These are phyloP conservation scores for Suillus subalutaceus DNA, from an alignment of 768 basidiomycete species.

Conservation along the genomic window DNA sequence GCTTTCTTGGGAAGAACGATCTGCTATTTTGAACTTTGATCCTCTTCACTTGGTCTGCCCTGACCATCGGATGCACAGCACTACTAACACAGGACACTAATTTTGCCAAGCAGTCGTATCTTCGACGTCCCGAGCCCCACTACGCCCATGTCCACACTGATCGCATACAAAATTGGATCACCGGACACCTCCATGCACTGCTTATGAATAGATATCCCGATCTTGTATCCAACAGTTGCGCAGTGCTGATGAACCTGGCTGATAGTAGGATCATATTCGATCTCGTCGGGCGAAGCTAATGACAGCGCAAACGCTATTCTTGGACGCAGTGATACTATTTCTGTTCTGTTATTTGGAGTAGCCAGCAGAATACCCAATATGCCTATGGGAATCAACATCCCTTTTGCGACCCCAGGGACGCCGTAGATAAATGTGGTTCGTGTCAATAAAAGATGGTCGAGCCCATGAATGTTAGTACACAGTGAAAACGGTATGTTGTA, in stretches of 20 bases:
- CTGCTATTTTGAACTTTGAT: neutral
- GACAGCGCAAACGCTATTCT: neutral
- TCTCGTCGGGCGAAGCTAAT: neutral
- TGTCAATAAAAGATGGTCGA: slow-evolving; percentile 3
- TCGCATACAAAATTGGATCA: neutral
- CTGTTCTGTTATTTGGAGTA: neutral
- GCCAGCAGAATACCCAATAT: slow-evolving; percentile 6
- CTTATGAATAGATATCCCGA: neutral
- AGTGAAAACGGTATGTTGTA: slow-evolving; percentile 22
- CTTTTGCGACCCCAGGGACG: slow-evolving; percentile 19
- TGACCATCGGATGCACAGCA: neutral
- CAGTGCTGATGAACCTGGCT: neutral
- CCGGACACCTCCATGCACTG: neutral
- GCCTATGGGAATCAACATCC: slow-evolving; percentile 24
- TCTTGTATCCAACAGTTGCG: neutral
- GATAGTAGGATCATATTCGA: neutral
- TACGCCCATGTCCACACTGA: neutral
- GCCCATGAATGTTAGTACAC: slow-evolving; percentile 29
- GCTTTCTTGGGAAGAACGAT: neutral
- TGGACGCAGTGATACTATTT: neutral
- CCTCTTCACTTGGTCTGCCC: neutral
- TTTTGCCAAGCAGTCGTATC: neutral
- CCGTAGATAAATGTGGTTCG: slow-evolving; percentile 3
- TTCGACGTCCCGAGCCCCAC: neutral
- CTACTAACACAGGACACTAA: neutral